Conservation (phyloP, 495 filamentous ascomycete species). For the Hypoxylon fragiforme region DNA sequence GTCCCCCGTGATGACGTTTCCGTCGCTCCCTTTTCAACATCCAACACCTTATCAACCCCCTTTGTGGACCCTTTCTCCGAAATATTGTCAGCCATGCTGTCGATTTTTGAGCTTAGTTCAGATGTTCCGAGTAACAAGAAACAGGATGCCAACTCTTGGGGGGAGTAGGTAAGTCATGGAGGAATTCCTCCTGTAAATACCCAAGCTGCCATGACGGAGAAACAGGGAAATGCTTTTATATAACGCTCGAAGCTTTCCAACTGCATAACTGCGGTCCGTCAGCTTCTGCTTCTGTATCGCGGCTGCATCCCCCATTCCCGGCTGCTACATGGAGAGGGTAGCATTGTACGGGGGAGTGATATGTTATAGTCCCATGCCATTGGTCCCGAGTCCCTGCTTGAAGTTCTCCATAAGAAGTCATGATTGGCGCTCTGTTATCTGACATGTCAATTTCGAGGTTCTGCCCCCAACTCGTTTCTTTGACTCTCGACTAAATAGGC, state of each 20-base stretch:
- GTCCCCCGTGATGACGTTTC: conserved; percentile 5
- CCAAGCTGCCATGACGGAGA: neutral
- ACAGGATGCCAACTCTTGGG: too few relatives aligned
- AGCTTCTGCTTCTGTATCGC: conserved; percentile 2
- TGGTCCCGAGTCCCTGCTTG: conserved; percentile 7
- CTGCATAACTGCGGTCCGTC: conserved; percentile 1
- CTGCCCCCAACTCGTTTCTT: too few relatives aligned
- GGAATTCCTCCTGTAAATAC: neutral
- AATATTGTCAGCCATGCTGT: conserved; percentile 10
- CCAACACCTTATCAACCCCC: neutral
- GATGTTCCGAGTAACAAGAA: neutral
- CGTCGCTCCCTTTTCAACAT: conserved; percentile 22
- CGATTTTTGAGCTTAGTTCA: neutral
- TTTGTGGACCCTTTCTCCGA: conserved; percentile 5
- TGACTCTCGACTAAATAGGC: too few relatives aligned
- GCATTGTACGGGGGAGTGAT: conserved; percentile 1
- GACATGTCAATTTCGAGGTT: neutral
- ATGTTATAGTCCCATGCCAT: conserved; percentile 3
- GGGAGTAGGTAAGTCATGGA: too few relatives aligned
- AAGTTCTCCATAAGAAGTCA: neutral
- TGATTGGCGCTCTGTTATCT: conserved; percentile 10
- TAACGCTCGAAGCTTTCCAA: neutral
- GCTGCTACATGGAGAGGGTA: conserved; percentile 5
- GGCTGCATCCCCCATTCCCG: conserved; percentile 8
- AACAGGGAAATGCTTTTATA: neutral